Evolutionary conservation across 2,329 filamentous ascomycete genomes (phyloP).

Genomic region (Lachnellula cervina): DNA sequence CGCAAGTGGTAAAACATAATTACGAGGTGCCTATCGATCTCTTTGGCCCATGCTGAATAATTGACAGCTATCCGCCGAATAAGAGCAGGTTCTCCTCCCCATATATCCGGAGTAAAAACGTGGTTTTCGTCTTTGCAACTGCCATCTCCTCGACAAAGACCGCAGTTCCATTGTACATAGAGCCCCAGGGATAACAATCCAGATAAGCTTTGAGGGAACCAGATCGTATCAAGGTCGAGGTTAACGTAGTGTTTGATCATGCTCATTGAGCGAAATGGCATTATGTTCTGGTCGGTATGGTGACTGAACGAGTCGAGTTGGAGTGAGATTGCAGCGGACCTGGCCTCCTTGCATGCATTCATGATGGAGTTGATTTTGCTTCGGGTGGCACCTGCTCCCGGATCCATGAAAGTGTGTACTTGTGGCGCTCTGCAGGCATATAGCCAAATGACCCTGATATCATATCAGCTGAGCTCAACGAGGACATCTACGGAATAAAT

Average conservation of each 20-base stretch:
- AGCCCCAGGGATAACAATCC: not conserved
- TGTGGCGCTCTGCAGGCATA: not conserved
- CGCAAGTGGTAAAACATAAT: not conserved
- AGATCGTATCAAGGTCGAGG: not conserved
- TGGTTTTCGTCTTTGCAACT: not conserved
- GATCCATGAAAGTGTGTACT: not conserved
- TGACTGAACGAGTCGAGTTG: not conserved
- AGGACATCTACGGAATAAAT: not conserved
- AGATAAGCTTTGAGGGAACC: not conserved
- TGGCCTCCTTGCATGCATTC: not conserved
- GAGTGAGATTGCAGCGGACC: not conserved
- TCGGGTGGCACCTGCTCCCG: not conserved
- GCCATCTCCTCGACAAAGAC: not conserved
- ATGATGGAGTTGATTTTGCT: not conserved
- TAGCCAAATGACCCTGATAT: not conserved
- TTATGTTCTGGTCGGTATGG: not conserved
- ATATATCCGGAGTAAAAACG: not conserved
- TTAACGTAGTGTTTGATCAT: not conserved
- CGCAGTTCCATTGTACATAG: not conserved
- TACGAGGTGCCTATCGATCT: not conserved
- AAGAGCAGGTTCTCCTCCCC: not conserved
- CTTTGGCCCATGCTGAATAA: not conserved
- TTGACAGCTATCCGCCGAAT: not conserved
- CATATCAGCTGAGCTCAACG: not conserved
- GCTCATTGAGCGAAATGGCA: no score